These are phyloP conservation scores for Aspergillus avenaceus DNA, from an alignment of 495 filamentous ascomycete genomes.

Conservation along the genomic window DNA sequence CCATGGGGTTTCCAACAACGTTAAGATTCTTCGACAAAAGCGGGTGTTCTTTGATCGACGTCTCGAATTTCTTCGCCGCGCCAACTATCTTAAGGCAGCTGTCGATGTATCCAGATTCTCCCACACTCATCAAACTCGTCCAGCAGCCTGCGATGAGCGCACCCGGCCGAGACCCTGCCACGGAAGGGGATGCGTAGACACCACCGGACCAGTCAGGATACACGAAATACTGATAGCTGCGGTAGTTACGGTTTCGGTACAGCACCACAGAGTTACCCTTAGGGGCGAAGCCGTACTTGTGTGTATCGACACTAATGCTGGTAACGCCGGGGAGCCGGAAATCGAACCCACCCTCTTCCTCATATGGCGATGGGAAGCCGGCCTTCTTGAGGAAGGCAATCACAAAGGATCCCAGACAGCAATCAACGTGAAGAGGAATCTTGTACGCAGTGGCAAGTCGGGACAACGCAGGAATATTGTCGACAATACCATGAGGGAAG, in stretches of 20 bases:
- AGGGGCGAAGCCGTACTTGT: slow-evolving; percentile 98
- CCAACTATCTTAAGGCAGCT: slow-evolving; percentile 86
- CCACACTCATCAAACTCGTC: slow-evolving; percentile 82
- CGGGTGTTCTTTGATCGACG: slow-evolving; percentile 63
- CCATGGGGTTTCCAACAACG: slow-evolving; percentile 79
- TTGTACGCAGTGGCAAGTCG: slow-evolving; percentile 73
- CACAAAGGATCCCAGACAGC: slow-evolving; percentile 93
- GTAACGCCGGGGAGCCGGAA: slow-evolving; percentile 94
- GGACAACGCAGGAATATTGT: slow-evolving; percentile 84
- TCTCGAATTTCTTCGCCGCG: slow-evolving; percentile 76
- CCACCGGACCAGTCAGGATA: slow-evolving; percentile 93
- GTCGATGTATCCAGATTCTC: slow-evolving; percentile 83
- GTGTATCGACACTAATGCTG: slow-evolving; percentile 91
- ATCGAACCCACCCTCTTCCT: slow-evolving; percentile 77
- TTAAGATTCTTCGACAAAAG: slow-evolving; percentile 66
- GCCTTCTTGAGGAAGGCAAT: slow-evolving; percentile 87
- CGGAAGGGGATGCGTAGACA: slow-evolving; percentile 87
- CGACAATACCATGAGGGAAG: slow-evolving; percentile 96
- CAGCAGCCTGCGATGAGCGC: slow-evolving; percentile 93
- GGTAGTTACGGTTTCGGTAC: slow-evolving; percentile 74
- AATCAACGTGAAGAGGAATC: slow-evolving; percentile 92
- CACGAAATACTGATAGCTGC: slow-evolving; percentile 92
- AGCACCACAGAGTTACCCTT: slow-evolving; percentile 92
- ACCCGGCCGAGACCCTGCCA: slow-evolving; percentile 88
- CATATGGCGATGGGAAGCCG: slow-evolving; percentile 63